Percentiles rank a stretch among this genome's conserved stretches.
Evolutionary conservation across 805 yeast genomes (phyloP).

Genomic region (Ogataea ramenticola): DNA sequence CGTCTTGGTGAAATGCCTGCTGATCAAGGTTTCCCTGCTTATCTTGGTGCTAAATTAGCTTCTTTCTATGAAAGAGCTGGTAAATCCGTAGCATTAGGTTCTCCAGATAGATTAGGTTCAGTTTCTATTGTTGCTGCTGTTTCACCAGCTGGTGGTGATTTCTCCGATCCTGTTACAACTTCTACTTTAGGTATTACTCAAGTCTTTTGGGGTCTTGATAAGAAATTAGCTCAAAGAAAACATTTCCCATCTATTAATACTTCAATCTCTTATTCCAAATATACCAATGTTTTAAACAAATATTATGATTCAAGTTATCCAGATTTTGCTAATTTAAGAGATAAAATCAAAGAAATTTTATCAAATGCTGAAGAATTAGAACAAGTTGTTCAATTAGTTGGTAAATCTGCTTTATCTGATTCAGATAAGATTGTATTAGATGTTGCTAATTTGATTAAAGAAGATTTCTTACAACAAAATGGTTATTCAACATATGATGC

Average conservation of each 20-base stretch:
- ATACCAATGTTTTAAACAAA: conserved; percentile 78
- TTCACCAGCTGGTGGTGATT: conserved; percentile 99
- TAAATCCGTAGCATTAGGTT: conserved; percentile 89
- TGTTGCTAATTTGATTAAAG: conserved; percentile 85
- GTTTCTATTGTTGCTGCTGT: conserved; percentile 99
- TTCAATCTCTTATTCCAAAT: conserved; percentile 92
- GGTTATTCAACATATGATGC: conserved; percentile 98
- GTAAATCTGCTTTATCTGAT: conserved; percentile 96
- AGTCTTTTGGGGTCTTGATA: conserved; percentile 99
- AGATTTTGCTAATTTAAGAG: conserved; percentile 86
- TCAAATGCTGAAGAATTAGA: conserved; percentile 97
- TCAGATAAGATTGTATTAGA: conserved; percentile 95
- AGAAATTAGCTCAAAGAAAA: conserved; percentile 98
- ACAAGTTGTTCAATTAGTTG: conserved; percentile 98
- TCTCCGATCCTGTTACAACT: conserved; percentile 99
- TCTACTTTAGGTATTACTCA: conserved; percentile 99
- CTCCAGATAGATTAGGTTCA: conserved; percentile 94
- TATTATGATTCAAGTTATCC: conserved; percentile 84
- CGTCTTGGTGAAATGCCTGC: conserved; percentile 99
- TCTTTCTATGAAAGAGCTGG: conserved; percentile 99
- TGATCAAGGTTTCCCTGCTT: conserved; percentile 99
- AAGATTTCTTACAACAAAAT: conserved; percentile 97
- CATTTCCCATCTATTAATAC: conserved; percentile 99
- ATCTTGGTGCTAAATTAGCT: conserved; percentile 96
- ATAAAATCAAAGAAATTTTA: conserved; percentile 86